Percentiles rank a stretch among this genome's conserved stretches.
Conservation (phyloP, 495 filamentous ascomycete genomes). For the Hypoxylon intermedium region DNA sequence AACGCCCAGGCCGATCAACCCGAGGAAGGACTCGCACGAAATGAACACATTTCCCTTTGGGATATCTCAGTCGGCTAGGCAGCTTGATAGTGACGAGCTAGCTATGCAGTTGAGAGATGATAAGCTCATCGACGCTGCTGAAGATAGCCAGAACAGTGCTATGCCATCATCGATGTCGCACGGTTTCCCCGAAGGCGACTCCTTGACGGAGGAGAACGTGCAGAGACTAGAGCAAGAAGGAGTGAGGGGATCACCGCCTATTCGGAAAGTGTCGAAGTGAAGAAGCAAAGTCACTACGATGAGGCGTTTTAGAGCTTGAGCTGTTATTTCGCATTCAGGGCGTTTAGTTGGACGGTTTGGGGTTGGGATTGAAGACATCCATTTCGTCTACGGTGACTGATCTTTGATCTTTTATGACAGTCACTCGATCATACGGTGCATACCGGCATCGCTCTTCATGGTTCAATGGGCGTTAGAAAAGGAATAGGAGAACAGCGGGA, state of each 20-base stretch:
- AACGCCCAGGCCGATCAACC: slow-evolving; percentile 39
- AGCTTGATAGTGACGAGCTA: slow-evolving; percentile 37
- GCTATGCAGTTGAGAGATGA: slow-evolving; percentile 45
- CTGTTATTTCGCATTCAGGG: background rate
- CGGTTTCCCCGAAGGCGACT: slow-evolving; percentile 29
- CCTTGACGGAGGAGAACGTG: slow-evolving; percentile 49
- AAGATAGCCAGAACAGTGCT: slow-evolving; percentile 17
- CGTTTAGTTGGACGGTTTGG: background rate
- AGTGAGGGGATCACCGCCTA: slow-evolving; percentile 8
- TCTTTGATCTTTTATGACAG: background rate
- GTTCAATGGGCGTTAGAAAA: slow-evolving; percentile 3
- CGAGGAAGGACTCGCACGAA: slow-evolving; percentile 29
- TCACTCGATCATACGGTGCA: background rate
- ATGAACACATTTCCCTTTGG: slow-evolving; percentile 27
- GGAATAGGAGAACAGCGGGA: too few species aligned
- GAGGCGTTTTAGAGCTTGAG: background rate
- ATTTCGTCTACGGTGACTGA: background rate
- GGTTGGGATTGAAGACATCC: background rate
- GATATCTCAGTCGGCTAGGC: slow-evolving; percentile 32
- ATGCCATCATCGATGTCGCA: slow-evolving; percentile 22
- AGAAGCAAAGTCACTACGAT: background rate
- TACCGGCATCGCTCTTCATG: background rate
- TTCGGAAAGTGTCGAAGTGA: background rate
- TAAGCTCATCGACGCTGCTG: slow-evolving; percentile 48
- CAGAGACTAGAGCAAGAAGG: slow-evolving; percentile 40